A percentile compares a stretch with the other conserved stretches of the same genome.
phyloP scores from a whole-genome alignment of 2,329 filamentous ascomycete species.

The Parascedosporium putredinis region DNA sequence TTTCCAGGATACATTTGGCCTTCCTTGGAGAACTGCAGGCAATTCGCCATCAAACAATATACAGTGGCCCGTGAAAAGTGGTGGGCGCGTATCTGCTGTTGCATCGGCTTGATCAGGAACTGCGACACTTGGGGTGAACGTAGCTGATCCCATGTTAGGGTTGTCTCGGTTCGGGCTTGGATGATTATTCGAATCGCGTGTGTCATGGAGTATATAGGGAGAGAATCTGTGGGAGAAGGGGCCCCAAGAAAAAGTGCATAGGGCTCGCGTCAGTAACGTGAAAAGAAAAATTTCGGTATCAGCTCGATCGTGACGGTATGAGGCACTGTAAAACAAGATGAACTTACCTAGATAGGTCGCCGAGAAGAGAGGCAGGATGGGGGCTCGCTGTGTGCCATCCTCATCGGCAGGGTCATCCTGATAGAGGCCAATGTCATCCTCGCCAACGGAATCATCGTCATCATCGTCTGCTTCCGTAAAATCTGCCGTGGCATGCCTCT shows the following conservation, averaged over 20 bases:
- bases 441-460: constrained; percentile 29
- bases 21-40: constrained; percentile 86
- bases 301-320: too few relatives aligned
- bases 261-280: too few relatives aligned
- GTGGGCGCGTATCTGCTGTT: constrained; percentile 71
- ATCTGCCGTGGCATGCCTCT: constrained; percentile 49
- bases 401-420: constrained; percentile 10
- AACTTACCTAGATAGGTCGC: constrained; percentile 62
- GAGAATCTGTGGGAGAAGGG: too few relatives aligned
- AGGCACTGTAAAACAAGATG: constrained; percentile 3
- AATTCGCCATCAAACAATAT: constrained; percentile 88
- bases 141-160: constrained; percentile 87
- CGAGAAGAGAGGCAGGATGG: constrained; percentile 67
- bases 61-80: constrained; percentile 81
- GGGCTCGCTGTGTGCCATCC: constrained; percentile 16
- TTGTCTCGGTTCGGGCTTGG: constrained; percentile 78
- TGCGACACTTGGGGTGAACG: constrained; percentile 93
- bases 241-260: too few relatives aligned
- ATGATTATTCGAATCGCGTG: constrained; percentile 83
- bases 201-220: constrained; percentile 84
- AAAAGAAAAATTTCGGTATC: too few relatives aligned
- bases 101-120: constrained; percentile 91
- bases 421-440: constrained; percentile 19
- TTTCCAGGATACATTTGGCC: constrained; percentile 72
- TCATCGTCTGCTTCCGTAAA: constrained; percentile 55